Evolutionary conservation across 2,329 filamentous ascomycete genomes (phyloP), one percentile per base, ranked within the genome.

Genomic region (Verticillium alfalfae): DNA sequence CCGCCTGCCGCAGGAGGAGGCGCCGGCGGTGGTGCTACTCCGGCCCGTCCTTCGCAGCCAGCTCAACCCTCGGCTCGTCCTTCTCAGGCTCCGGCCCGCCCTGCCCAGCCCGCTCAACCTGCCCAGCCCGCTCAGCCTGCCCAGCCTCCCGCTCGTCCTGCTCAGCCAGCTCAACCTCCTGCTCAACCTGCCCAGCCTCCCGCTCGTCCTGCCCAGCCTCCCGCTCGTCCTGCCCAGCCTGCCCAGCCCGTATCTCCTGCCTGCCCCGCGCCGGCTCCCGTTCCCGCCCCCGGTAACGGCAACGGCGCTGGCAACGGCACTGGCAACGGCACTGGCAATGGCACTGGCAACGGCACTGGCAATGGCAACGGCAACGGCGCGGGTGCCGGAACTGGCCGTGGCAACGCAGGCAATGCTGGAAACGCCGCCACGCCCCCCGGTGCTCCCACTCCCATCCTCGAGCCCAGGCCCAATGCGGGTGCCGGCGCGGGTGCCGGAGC

Each of bases 1-100:
- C 58, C 54, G 6, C 59, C 26, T 4, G 60, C 62, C 2, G 63
- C 58, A 34, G 63, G 49, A 8, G 63, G 22, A 16, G 56, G 52
- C 16, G 26, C 26, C 26, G 52, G 55, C 12, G 62, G 54, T 7
- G 55, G 54, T 34, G 63, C 63, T n/a, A 41, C 61, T 0, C 58
- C 61, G n/a, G 62, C 60, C 2, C 36, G 60, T 0, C 60, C 63
- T 8, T 59, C 63, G 15, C 55, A 49, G 45, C 45, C 45, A 3
- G 45, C 45, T 26, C 45, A 49, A 26, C 45, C 39, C 13, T 41
- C 39, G 39, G 45, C 45, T 26, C 41, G n/a, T 6, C 41, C 41
- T 1, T n/a, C 41, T 49, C 41, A 49, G 41, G 36, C 36, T 13
- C 36, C 36, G 36, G 36, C 3, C 36, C 36, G 36, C 36, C 41